Evolutionary conservation across 2,329 filamentous ascomycete genomes (phyloP).

Genomic region (Aspergillus ochraceoroseus): DNA sequence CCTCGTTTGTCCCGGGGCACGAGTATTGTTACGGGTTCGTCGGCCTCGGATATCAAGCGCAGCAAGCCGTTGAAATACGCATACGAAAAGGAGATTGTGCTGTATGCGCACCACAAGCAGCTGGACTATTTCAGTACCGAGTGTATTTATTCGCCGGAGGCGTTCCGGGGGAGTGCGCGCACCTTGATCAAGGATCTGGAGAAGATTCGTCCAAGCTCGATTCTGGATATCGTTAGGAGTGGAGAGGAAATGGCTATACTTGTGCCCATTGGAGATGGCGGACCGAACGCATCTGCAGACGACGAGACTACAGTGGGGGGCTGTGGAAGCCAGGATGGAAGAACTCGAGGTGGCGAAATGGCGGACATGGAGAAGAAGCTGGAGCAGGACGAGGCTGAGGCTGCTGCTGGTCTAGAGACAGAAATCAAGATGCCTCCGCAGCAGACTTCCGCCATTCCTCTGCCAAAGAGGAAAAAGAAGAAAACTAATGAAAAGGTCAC

Average conservation of each 20-base stretch:
- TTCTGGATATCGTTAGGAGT: slow-evolving; percentile 88
- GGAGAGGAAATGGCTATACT: slow-evolving; percentile 93
- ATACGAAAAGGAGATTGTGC: slow-evolving; percentile 97
- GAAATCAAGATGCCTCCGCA: slow-evolving; percentile 52
- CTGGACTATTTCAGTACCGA: slow-evolving; percentile 98
- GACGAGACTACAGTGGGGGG: slow-evolving; percentile 59
- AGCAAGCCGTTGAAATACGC: slow-evolving; percentile 97
- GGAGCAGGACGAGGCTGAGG: slow-evolving; percentile 62
- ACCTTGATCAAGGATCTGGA: slow-evolving; percentile 93
- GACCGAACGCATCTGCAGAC: slow-evolving; percentile 25
- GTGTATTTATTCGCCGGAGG: slow-evolving; percentile 96
- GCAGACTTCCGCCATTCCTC: slow-evolving; percentile 4
- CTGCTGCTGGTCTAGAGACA: slow-evolving; percentile 57
- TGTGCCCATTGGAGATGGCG: slow-evolving; percentile 58
- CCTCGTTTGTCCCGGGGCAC: slow-evolving; percentile 83
- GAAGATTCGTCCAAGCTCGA: slow-evolving; percentile 85
- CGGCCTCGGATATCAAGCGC: slow-evolving; percentile 81
- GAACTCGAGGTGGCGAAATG: slow-evolving; percentile 69
- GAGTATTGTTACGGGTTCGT: slow-evolving; percentile 75
- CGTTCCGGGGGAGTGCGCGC: slow-evolving; percentile 86
- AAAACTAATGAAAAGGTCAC: slow-evolving; percentile 19
- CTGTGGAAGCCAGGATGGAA: slow-evolving; percentile 67
- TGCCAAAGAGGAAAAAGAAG: slow-evolving; percentile 23
- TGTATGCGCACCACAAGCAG: slow-evolving; percentile 95
- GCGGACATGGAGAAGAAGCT: slow-evolving; percentile 72